These are phyloP conservation scores for Melanopsichium pennsylvanicum DNA, from an alignment of 1,284 basidiomycete genomes.

Conservation along the genomic window DNA sequence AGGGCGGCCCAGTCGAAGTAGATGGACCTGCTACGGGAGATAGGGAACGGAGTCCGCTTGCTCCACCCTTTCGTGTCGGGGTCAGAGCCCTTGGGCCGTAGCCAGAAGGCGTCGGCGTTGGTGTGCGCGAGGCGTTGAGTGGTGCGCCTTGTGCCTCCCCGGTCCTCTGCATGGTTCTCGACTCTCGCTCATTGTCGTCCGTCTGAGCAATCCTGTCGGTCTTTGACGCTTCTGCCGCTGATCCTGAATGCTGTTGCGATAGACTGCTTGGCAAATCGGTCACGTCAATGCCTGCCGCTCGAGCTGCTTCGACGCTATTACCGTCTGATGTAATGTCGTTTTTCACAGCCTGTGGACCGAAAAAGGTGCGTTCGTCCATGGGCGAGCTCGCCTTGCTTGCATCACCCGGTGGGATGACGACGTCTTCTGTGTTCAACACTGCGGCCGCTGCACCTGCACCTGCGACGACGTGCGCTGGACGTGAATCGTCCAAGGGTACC, in stretches of 20 bases:
- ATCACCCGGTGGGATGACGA: conserved; percentile 48
- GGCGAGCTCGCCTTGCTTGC: conserved; percentile 57
- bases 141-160: conserved; percentile 2
- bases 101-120: conserved; percentile 44
- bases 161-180: conserved; percentile 9
- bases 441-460: conserved; percentile 47
- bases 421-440: conserved; percentile 51
- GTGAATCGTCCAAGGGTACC: conserved; percentile 18
- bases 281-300: conserved; percentile 37
- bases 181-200: conserved; percentile 27
- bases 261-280: conserved; percentile 23
- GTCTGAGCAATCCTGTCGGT: conserved; percentile 1
- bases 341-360: no score
- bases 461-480: conserved; percentile 17
- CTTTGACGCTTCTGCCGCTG: not conserved
- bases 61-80: conserved; percentile 24
- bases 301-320: conserved; percentile 22
- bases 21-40: conserved; percentile 28
- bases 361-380: conserved; percentile 13
- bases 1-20: conserved; percentile 34
- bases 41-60: conserved; percentile 25
- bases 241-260: not conserved
- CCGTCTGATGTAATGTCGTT: no score
- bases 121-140: conserved; percentile 31
- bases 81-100: conserved; percentile 39